phyloP scores from a whole-genome alignment of 1,284 basidiomycete species.

The Cutaneotrichosporon sp. region DNA sequence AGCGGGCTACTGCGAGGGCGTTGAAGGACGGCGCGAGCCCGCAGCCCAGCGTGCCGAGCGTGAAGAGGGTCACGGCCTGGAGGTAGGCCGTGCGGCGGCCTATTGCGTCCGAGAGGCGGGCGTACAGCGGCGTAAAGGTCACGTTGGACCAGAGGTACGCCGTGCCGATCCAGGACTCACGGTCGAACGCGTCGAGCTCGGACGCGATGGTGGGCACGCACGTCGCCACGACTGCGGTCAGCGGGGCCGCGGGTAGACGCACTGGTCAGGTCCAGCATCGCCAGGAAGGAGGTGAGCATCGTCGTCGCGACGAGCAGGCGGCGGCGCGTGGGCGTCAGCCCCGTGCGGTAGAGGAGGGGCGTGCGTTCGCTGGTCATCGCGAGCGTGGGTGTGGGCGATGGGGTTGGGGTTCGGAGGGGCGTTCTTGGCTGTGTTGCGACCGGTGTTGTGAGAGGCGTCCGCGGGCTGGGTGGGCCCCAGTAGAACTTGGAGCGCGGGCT shows the following conservation, averaged over 20 bases:
- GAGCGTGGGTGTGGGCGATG: not conserved
- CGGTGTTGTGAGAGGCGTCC: too few species aligned
- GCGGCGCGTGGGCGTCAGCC: slow-evolving; percentile 14
- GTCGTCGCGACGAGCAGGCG: slow-evolving; percentile 29
- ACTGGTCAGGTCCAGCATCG: slow-evolving; percentile 34
- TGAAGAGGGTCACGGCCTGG: slow-evolving; percentile 33
- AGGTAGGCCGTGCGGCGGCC: slow-evolving; percentile 30
- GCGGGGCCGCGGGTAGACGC: not conserved
- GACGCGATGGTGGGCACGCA: slow-evolving; percentile 36
- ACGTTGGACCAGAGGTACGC: slow-evolving; percentile 38
- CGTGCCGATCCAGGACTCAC: slow-evolving; percentile 39
- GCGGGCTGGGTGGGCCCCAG: too few species aligned
- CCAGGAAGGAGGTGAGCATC: slow-evolving; percentile 30
- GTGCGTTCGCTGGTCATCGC: slow-evolving; percentile 17
- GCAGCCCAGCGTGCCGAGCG: slow-evolving; percentile 31
- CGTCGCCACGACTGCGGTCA: slow-evolving; percentile 33
- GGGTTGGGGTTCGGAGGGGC: not conserved
- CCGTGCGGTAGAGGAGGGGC: slow-evolving; percentile 16
- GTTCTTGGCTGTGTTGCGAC: too few species aligned
- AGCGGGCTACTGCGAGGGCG: slow-evolving; percentile 26
- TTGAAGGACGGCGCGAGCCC: slow-evolving; percentile 25
- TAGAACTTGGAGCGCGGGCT: too few species aligned
- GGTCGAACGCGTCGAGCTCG: slow-evolving; percentile 31
- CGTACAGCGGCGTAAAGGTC: slow-evolving; percentile 39
- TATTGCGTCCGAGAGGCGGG: slow-evolving; percentile 34